Evolutionary conservation across 75 land plant genomes (phyloP), one percentile per base, ranked within the genome.

Genomic region (Selaginella moellendorffii): DNA sequence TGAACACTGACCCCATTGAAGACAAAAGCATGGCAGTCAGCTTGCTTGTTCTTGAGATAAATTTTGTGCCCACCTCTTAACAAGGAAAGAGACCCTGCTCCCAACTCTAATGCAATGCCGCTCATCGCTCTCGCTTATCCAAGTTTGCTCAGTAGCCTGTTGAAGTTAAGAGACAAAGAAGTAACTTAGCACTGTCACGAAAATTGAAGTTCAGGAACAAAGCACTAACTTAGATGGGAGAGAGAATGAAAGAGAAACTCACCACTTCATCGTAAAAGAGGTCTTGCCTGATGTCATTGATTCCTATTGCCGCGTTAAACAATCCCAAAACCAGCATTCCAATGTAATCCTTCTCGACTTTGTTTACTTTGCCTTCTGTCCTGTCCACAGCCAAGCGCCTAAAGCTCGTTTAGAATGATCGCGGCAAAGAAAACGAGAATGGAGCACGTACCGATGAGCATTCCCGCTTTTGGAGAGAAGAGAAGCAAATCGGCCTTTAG

Each of bases 341-440:
- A 70, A 90, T 73, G 23, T 82, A 86, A 21, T 82, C 87, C 69
- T 70, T 80, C 30, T 71, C 77, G 69, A 86, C 60, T 62, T 80
- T 86, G 17, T 82, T 83, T 20, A 90, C 91, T 72, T 90, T 82
- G 2, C 97, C 97, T 73, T 86, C 97, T 86, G 82, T 18, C 65
- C 68, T 0, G 24, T 26, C 21, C 2, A 21, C 46, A 36, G 46
- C 46, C 46, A 36, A 5, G 46, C 10, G 1, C 27, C 54, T 14
- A 53, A 24, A 14, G 20, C 8, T 2, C 8, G 2, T 5, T 54
- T 2, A 54, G 23, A 24, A 14, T 36, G 46, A 5, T 5, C 14
- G 46, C 14, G 46, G 14, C 10, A 36, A 14, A 36, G 46, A 36
- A 14, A 36, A 14, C 5, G 46, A 36, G 46, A 36, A 14, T 36